These are phyloP conservation scores for Arthrobotrys megalospora DNA, from an alignment of 2,329 filamentous ascomycete species.

Conservation along the genomic window DNA sequence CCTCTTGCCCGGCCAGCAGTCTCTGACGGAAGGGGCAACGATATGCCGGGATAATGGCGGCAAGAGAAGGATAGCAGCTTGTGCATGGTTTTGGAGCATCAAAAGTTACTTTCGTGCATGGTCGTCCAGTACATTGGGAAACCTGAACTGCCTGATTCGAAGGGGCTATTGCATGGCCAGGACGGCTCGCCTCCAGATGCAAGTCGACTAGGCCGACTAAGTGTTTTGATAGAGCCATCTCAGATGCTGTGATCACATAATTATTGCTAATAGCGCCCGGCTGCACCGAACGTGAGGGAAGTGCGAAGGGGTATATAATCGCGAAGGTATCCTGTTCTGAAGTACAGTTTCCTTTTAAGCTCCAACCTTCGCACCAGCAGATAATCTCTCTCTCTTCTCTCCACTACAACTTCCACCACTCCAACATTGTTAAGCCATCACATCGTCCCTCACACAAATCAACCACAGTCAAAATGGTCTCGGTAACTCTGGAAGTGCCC, in stretches of 20 bases:
- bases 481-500: slow-evolving; percentile 52
- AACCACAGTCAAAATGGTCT: slow-evolving; percentile 43
- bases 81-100: slow-evolving; percentile 18
- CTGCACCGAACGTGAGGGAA: slow-evolving; percentile 25
- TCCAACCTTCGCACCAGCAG: slow-evolving; percentile 19
- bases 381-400: slow-evolving; percentile 2
- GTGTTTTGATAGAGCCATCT: background rate
- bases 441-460: background rate
- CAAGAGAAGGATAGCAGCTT: slow-evolving; percentile 50
- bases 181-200: slow-evolving; percentile 43
- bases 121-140: slow-evolving; percentile 14
- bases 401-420: too few species aligned
- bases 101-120: background rate
- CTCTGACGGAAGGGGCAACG: slow-evolving; percentile 51
- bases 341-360: slow-evolving; percentile 5
- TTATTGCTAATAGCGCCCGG: slow-evolving; percentile 41
- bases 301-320: slow-evolving; percentile 37
- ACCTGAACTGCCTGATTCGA: slow-evolving; percentile 7
- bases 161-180: background rate
- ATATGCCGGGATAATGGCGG: slow-evolving; percentile 58
- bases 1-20: slow-evolving; percentile 48
- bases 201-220: background rate
- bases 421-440: background rate
- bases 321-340: slow-evolving; percentile 5
- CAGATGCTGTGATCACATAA: slow-evolving; percentile 30